These are phyloP conservation scores for Botrytis aclada DNA, from an alignment of 2,329 filamentous ascomycete species.

Conservation along the genomic window DNA sequence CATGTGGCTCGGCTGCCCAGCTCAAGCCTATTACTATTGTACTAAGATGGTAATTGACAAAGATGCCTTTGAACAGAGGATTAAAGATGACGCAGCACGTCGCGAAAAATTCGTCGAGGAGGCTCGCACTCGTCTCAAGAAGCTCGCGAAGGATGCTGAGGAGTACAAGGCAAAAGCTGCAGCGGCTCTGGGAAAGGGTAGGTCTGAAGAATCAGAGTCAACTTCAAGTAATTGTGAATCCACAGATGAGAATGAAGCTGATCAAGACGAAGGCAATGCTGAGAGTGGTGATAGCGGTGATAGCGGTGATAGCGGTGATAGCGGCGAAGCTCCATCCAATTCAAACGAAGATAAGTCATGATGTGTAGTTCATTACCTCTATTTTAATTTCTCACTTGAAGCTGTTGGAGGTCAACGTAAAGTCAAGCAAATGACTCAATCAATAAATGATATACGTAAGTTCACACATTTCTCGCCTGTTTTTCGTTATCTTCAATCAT, in stretches of 20 bases:
- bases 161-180: too few species aligned
- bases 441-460: neutral
- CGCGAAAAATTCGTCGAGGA: neutral
- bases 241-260: neutral
- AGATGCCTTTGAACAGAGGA: neutral
- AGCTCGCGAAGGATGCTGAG: neutral
- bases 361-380: neutral
- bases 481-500: neutral
- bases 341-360: neutral
- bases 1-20: neutral
- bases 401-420: neutral
- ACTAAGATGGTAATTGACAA: neutral
- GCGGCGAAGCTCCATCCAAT: neutral
- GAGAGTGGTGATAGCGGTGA: neutral
- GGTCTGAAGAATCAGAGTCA: neutral
- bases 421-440: neutral
- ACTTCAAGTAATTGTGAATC: neutral
- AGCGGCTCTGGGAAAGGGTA: neutral
- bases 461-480: neutral
- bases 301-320: too few species aligned
- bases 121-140: neutral
- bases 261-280: neutral
- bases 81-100: neutral
- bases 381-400: neutral
- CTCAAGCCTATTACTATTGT: constrained; percentile 2